Conservation (phyloP, 1,139 yeast species). For the Suhomyces ambrosiae region DNA sequence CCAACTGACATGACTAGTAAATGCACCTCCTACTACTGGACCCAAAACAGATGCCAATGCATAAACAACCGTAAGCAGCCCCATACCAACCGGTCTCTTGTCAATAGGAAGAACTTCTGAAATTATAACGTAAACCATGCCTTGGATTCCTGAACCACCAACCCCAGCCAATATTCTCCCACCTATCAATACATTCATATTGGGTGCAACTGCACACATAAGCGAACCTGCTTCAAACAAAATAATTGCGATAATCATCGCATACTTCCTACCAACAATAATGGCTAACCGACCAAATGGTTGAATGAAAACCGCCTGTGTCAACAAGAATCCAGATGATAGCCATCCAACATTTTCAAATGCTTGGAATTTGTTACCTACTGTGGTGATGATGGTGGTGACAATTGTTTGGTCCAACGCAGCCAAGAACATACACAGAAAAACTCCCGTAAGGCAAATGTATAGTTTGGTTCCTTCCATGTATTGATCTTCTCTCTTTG, state of each 20-base stretch:
- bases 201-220: slow-evolving; percentile 37
- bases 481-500: slow-evolving; percentile 38
- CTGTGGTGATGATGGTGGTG: slow-evolving; percentile 36
- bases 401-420: slow-evolving; percentile 47
- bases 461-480: slow-evolving; percentile 30
- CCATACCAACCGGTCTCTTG: slow-evolving; percentile 26
- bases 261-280: slow-evolving; percentile 24
- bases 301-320: slow-evolving; percentile 37
- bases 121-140: slow-evolving; percentile 28
- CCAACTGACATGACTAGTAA: slow-evolving; percentile 55
- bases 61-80: slow-evolving; percentile 21
- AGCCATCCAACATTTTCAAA: slow-evolving; percentile 30
- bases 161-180: slow-evolving; percentile 39
- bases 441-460: slow-evolving; percentile 29
- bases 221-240: slow-evolving; percentile 34
- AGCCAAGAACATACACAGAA: slow-evolving; percentile 35
- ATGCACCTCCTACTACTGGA: slow-evolving; percentile 29
- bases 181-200: slow-evolving; percentile 40
- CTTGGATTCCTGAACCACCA: slow-evolving; percentile 37
- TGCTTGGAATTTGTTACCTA: slow-evolving; percentile 38
- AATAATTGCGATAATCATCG: slow-evolving; percentile 22
- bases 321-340: slow-evolving; percentile 27
- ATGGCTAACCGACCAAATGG: slow-evolving; percentile 38
- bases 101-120: slow-evolving; percentile 35
- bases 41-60: slow-evolving; percentile 28